phyloP scores from a whole-genome alignment of 2,329 filamentous ascomycete genomes.

The Simplicillium sp. region DNA sequence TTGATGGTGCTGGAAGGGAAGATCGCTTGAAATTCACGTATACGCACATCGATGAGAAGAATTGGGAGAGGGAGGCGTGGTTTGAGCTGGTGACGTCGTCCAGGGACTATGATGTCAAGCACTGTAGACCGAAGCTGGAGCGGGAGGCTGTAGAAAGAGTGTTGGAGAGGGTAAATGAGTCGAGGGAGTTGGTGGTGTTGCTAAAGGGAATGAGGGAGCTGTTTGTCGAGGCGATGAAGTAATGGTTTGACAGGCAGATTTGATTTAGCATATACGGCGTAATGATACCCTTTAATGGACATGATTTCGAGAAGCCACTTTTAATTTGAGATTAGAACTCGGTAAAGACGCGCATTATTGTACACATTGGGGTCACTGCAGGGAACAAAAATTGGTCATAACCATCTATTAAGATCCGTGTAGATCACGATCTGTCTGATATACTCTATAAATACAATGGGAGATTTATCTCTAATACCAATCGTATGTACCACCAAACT shows the following conservation, averaged over 20 bases:
- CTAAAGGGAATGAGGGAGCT: slow-evolving; percentile 76
- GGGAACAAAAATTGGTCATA: no score
- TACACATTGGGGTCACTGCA: no score
- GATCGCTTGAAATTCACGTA: slow-evolving; percentile 88
- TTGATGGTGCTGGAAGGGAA: slow-evolving; percentile 78
- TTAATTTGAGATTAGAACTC: no score
- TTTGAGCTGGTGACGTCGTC: slow-evolving; percentile 81
- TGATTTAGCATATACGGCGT: slow-evolving; percentile 7
- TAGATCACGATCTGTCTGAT: no score
- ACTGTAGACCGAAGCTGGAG: slow-evolving; percentile 75
- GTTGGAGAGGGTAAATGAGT: slow-evolving; percentile 73
- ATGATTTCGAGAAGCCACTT: no score
- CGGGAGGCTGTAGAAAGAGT: slow-evolving; percentile 68
- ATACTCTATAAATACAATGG: no score
- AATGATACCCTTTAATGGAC: background rate
- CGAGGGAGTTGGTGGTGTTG: slow-evolving; percentile 59
- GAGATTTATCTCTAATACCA: no score
- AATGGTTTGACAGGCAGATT: slow-evolving; percentile 15
- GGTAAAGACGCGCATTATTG: no score
- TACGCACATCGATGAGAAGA: slow-evolving; percentile 73
- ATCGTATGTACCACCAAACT: no score
- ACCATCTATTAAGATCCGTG: no score
- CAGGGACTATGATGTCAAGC: slow-evolving; percentile 76
- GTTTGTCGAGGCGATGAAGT: slow-evolving; percentile 59
- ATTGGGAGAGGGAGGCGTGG: slow-evolving; percentile 84